Conservation (phyloP, 2,329 filamentous ascomycete species). For the Leptographium galeiforme region DNA sequence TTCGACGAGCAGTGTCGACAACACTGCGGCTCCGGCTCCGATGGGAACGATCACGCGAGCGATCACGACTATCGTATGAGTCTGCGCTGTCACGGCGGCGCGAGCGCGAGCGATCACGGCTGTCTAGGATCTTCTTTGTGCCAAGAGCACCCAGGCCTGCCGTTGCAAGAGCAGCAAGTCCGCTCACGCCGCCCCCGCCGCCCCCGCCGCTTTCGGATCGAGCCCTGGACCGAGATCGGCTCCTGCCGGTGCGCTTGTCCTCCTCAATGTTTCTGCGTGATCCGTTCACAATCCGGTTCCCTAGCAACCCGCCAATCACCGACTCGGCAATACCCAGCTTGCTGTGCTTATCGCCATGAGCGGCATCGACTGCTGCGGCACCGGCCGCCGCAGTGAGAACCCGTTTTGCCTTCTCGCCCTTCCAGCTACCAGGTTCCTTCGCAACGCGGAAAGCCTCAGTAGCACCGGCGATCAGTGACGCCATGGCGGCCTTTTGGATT, state of each 20-base stretch:
- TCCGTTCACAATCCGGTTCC: slow-evolving; percentile 76
- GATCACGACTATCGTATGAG: slow-evolving; percentile 29
- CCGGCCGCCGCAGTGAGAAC: slow-evolving; percentile 77
- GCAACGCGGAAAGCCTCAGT: slow-evolving; percentile 84
- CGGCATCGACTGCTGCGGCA: slow-evolving; percentile 75
- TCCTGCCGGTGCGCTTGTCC: slow-evolving; percentile 46
- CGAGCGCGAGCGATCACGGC: slow-evolving; percentile 34
- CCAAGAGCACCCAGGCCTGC: slow-evolving; percentile 47
- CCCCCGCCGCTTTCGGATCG: slow-evolving; percentile 34
- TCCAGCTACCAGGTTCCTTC: slow-evolving; percentile 81
- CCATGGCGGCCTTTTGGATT: slow-evolving; percentile 78
- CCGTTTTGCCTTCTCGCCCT: slow-evolving; percentile 81
- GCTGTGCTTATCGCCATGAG: slow-evolving; percentile 59
- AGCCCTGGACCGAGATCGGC: slow-evolving; percentile 53
- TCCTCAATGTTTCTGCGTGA: slow-evolving; percentile 52
- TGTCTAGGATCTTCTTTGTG: slow-evolving; percentile 44
- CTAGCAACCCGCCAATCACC: slow-evolving; percentile 75
- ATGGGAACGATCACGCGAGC: slow-evolving; percentile 25
- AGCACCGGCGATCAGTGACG: slow-evolving; percentile 77
- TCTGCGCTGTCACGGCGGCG: slow-evolving; percentile 40
- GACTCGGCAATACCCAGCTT: slow-evolving; percentile 78
- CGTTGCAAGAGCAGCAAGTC: slow-evolving; percentile 50
- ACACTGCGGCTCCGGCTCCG: slow-evolving; percentile 51
- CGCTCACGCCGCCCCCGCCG: slow-evolving; percentile 27
- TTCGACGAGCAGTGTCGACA: slow-evolving; percentile 47